Evolutionary conservation across 352 stramenopile genomes (phyloP).

Genomic region (Phytopythium ostracodes): DNA sequence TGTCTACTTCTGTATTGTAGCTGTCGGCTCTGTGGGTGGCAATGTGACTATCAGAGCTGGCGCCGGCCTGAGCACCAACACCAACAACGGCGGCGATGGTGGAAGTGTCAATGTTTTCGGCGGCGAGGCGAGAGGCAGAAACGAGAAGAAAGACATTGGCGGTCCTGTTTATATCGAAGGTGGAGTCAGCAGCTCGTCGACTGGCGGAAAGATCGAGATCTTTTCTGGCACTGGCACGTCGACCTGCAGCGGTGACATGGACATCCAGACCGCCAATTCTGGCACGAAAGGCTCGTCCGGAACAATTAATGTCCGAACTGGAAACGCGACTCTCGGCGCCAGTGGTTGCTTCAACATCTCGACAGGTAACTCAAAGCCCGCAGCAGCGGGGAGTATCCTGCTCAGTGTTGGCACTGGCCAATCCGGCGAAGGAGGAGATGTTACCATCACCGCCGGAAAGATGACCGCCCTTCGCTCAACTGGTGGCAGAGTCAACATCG

Average conservation of each 20-base stretch:
- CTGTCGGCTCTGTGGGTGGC: conserved; percentile 30
- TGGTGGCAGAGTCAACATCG: conserved; percentile 49
- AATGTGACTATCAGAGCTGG: conserved; percentile 46
- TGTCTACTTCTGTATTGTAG: conserved; percentile 17
- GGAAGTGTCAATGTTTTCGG: conserved; percentile 46
- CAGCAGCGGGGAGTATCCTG: conserved; percentile 72
- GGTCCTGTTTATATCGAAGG: conserved; percentile 62
- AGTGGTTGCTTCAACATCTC: conserved; percentile 73
- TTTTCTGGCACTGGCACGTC: conserved; percentile 36
- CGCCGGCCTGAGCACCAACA: conserved; percentile 38
- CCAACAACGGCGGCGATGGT: conserved; percentile 56
- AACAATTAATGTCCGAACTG: conserved; percentile 61
- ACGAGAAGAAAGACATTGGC: conserved; percentile 35
- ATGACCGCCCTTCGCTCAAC: conserved; percentile 33
- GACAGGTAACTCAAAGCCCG: conserved; percentile 72
- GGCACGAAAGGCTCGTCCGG: conserved; percentile 81
- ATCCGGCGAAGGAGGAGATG: conserved; percentile 76
- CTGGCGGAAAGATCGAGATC: conserved; percentile 61
- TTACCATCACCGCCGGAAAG: conserved; percentile 65
- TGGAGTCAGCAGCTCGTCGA: conserved; percentile 40
- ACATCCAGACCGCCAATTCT: conserved; percentile 57
- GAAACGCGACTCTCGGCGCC: conserved; percentile 53
- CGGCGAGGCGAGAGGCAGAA: conserved; percentile 51
- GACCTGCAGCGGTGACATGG: conserved; percentile 67
- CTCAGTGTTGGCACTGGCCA: conserved; percentile 80